Evolutionary conservation across 2,329 filamentous ascomycete genomes (phyloP), one percentile per base, ranked within the genome.

Genomic region (Exophiala sideris): DNA sequence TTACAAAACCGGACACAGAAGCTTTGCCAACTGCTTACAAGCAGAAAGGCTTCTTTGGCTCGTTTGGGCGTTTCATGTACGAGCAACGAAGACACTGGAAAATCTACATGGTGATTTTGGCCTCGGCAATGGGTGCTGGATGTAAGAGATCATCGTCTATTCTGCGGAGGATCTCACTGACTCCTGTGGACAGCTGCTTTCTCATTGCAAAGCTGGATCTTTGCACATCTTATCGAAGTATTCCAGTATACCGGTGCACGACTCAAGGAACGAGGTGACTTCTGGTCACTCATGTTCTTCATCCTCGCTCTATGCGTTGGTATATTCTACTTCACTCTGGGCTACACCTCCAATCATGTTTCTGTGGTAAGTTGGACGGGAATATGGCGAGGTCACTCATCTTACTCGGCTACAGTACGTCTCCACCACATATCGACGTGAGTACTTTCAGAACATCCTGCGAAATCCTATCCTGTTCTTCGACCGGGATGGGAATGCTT

Each of bases 251-350:
- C 66, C 11, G 69, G 73, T 0, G 48, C 65, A 7, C 65, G 69
- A 56, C 71, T 74, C 3, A 66, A 70, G 16, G 55, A 71, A 1
- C 65, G 72, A 48, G 75, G 72, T 8, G 71, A 81, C 59, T 80
- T 81, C 62, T 81, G 74, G 66, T 70, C 77, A 0, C 69, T 82
- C 10, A 81, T 82, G 77, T 80, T 82, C 63, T 79, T 82, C 62
- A 65, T 81, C 6, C 71, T 81, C 5, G 78, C 79, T 0, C 58
- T 82, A 7, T 75, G 67, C 1, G 75, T 77, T 32, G 66, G 72
- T 0, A 39, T 71, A 3, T 73, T 68, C 33, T 82, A 77, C 57
- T 74, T 72, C 21, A 56, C 62, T n/a, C 64, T 80, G 3, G 78
- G 78, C 1, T 77, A 67, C 64, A 60, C 65, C 1, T 73, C 73